Evolutionary conservation across 805 yeast genomes (phyloP).

Genomic region (Saccharomycopsis sp.): DNA sequence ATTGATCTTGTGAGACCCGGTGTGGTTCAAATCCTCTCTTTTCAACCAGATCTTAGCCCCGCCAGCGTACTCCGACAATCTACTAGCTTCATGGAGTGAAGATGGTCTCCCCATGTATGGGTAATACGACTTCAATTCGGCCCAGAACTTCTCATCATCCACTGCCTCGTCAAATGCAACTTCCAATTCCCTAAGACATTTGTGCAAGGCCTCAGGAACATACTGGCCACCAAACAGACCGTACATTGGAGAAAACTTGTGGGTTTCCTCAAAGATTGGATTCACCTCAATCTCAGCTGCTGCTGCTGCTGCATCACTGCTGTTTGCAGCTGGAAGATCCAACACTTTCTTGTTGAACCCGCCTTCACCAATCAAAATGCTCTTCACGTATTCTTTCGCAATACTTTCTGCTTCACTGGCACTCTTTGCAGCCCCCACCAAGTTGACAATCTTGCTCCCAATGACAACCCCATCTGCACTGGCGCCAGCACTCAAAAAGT

Average conservation of each 20-base stretch:
- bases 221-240: slow-evolving; percentile 98
- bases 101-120: slow-evolving; percentile 97
- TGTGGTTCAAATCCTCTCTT: slow-evolving; percentile 90
- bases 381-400: slow-evolving; percentile 59
- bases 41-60: slow-evolving; percentile 97
- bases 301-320: slow-evolving; percentile 28
- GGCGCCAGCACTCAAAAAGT: slow-evolving; percentile 68
- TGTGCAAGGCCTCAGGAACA: slow-evolving; percentile 92
- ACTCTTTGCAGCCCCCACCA: slow-evolving; percentile 53
- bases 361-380: slow-evolving; percentile 55
- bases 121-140: slow-evolving; percentile 74
- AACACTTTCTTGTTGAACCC: slow-evolving; percentile 22
- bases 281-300: slow-evolving; percentile 20
- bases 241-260: slow-evolving; percentile 66
- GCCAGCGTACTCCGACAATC: slow-evolving; percentile 82
- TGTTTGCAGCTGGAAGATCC: too few species aligned
- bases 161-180: slow-evolving; percentile 78
- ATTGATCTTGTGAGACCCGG: slow-evolving; percentile 83
- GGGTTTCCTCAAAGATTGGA: slow-evolving; percentile 43
- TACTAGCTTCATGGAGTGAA: slow-evolving; percentile 79
- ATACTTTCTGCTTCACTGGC: slow-evolving; percentile 47
- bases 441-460: slow-evolving; percentile 75
- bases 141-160: slow-evolving; percentile 90
- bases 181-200: slow-evolving; percentile 86
- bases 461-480: slow-evolving; percentile 93